phyloP scores from a whole-genome alignment of 495 filamentous ascomycete species.

The Penicillium manginii region DNA sequence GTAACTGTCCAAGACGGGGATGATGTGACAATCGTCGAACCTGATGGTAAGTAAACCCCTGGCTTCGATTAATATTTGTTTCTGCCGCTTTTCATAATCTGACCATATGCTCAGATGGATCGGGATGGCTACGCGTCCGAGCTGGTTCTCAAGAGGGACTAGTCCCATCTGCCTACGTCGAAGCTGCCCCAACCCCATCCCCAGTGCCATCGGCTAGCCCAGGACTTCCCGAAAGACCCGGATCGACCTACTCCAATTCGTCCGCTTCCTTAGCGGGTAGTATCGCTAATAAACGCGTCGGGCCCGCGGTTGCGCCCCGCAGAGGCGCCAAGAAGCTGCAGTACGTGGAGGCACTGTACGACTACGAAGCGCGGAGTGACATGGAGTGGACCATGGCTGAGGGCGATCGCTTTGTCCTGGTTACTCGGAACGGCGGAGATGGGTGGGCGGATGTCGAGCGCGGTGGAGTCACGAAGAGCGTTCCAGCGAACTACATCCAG shows the following conservation, averaged over 20 bases:
- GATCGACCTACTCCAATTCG: slow-evolving; percentile 80
- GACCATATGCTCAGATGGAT: slow-evolving; percentile 65
- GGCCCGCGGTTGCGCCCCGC: slow-evolving; percentile 88
- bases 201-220: slow-evolving; percentile 41
- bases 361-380: slow-evolving; percentile 84
- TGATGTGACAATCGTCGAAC: slow-evolving; percentile 77
- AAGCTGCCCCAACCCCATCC: slow-evolving; percentile 53
- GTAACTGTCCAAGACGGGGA: slow-evolving; percentile 76
- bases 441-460: slow-evolving; percentile 97
- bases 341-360: slow-evolving; percentile 92
- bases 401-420: slow-evolving; percentile 88
- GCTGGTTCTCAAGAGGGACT: slow-evolving; percentile 71
- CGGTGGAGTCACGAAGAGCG: slow-evolving; percentile 85
- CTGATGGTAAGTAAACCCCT: slow-evolving; percentile 70
- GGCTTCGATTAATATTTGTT: not conserved
- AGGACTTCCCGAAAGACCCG: slow-evolving; percentile 50
- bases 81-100: not conserved
- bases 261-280: slow-evolving; percentile 70
- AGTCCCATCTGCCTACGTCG: slow-evolving; percentile 83
- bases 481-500: slow-evolving; percentile 92
- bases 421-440: slow-evolving; percentile 83
- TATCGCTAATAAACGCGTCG: slow-evolving; percentile 73
- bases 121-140: slow-evolving; percentile 86
- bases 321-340: slow-evolving; percentile 93
- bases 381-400: slow-evolving; percentile 87